phyloP scores from a whole-genome alignment of 2,329 filamentous ascomycete species.

The Dryadomyces quercivorus region DNA sequence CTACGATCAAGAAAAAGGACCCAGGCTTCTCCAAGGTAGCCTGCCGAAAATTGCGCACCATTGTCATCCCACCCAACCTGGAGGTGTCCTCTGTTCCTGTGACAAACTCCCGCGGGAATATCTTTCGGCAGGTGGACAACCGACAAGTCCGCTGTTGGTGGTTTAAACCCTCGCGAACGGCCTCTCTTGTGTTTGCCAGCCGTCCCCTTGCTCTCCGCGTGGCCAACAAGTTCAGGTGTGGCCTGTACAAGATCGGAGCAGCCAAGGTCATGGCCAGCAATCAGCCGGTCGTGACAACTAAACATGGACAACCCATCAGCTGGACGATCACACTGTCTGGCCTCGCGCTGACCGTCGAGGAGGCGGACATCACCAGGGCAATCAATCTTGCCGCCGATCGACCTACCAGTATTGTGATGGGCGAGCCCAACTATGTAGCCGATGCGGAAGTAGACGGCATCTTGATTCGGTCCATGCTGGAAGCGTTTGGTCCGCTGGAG shows the following conservation, averaged over 20 bases:
- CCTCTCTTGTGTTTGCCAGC: slow-evolving; percentile 18
- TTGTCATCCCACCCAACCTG: background rate
- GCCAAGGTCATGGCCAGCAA: slow-evolving; percentile 8
- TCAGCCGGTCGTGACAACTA: background rate
- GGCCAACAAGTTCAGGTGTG: slow-evolving; percentile 10
- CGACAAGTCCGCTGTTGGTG: slow-evolving; percentile 23
- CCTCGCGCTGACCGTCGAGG: slow-evolving; percentile 11
- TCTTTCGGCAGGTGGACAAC: slow-evolving; percentile 19
- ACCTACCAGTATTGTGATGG: slow-evolving; percentile 13
- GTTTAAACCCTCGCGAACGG: slow-evolving; percentile 18
- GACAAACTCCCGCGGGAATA: slow-evolving; percentile 9
- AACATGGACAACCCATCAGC: background rate
- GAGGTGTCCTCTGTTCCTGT: background rate
- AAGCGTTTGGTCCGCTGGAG: slow-evolving; percentile 20
- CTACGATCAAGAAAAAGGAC: slow-evolving; percentile 16
- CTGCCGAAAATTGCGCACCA: background rate
- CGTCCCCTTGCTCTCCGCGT: slow-evolving; percentile 13
- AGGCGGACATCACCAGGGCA: slow-evolving; percentile 10
- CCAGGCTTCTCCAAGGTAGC: slow-evolving; percentile 16
- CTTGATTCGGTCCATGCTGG: slow-evolving; percentile 18
- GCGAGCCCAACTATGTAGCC: slow-evolving; percentile 12
- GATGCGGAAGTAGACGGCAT: slow-evolving; percentile 14
- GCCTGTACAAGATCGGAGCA: slow-evolving; percentile 14
- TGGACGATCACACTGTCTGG: slow-evolving; percentile 17
- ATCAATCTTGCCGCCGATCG: slow-evolving; percentile 9